Evolutionary conservation across 1,139 yeast species (phyloP).

Genomic region (Pichia sp.): DNA sequence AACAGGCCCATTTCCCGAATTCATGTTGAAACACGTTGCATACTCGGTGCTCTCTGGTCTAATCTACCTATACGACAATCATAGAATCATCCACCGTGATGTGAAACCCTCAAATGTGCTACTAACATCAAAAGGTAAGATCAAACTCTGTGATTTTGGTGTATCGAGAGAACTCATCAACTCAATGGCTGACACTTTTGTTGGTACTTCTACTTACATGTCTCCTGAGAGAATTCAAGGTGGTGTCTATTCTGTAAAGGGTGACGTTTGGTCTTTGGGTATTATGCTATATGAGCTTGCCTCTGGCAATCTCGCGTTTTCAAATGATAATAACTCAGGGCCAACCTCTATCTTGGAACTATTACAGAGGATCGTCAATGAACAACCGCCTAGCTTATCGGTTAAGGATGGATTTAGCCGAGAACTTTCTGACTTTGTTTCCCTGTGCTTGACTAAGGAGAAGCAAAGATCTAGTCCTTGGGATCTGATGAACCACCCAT

Average conservation of each 20-base stretch:
- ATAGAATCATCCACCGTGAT: constrained; percentile 87
- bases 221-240: constrained; percentile 98
- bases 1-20: constrained; percentile 56
- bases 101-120: constrained; percentile 86
- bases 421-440: constrained; percentile 55
- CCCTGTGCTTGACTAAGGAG: constrained; percentile 60
- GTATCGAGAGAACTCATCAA: constrained; percentile 86
- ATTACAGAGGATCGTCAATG: constrained; percentile 87
- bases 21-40: constrained; percentile 66
- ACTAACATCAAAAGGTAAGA: constrained; percentile 70
- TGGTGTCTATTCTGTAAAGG: constrained; percentile 81
- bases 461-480: constrained; percentile 44
- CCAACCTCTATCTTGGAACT: constrained; percentile 78
- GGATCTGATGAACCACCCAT: constrained; percentile 26
- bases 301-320: constrained; percentile 67
- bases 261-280: constrained; percentile 97
- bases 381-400: constrained; percentile 70
- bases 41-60: constrained; percentile 75
- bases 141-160: constrained; percentile 89
- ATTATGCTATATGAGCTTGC: constrained; percentile 84
- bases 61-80: constrained; percentile 70
- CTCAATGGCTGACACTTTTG: constrained; percentile 93
- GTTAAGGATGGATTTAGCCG: constrained; percentile 32
- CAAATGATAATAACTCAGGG: constrained; percentile 26
- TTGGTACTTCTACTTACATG: constrained; percentile 97